These are phyloP conservation scores for Aspergillus spinulosporus DNA, from an alignment of 2,329 filamentous ascomycete species.

Conservation along the genomic window DNA sequence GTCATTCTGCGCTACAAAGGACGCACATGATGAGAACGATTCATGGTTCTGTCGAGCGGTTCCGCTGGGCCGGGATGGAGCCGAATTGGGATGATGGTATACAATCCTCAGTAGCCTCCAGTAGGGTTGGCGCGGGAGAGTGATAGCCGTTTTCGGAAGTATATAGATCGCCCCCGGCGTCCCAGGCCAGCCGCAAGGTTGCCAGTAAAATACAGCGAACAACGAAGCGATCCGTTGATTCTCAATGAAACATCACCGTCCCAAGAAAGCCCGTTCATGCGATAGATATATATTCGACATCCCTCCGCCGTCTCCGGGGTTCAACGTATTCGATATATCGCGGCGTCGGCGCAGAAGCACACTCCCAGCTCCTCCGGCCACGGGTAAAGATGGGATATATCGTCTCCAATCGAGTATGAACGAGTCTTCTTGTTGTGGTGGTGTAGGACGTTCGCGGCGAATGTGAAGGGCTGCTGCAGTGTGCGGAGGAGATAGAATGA, in stretches of 20 bases:
- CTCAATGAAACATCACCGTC: too few relatives aligned
- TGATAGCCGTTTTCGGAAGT: neutral
- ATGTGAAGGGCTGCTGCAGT: conserved; percentile 1
- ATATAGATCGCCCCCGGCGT: neutral
- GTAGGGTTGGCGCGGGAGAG: neutral
- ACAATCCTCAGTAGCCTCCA: neutral
- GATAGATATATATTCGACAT: conserved; percentile 22
- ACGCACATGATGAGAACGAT: conserved; percentile 6
- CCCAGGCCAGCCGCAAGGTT: neutral
- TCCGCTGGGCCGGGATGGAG: neutral
- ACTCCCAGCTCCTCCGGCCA: neutral
- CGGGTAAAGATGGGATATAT: conserved; percentile 1
- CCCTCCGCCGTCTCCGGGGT: conserved; percentile 10
- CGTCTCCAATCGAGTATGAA: conserved; percentile 18
- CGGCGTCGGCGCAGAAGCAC: neutral
- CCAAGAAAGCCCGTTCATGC: neutral
- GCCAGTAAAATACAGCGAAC: too few relatives aligned
- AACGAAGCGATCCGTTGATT: too few relatives aligned
- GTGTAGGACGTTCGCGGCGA: conserved; percentile 19
- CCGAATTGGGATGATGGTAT: neutral
- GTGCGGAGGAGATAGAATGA: neutral
- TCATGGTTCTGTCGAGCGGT: neutral
- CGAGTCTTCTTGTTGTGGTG: conserved; percentile 14
- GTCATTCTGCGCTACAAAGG: conserved; percentile 28
- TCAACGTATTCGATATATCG: conserved; percentile 20